phyloP scores from a whole-genome alignment of 2,329 filamentous ascomycete genomes.

The Colletotrichum sp. region DNA sequence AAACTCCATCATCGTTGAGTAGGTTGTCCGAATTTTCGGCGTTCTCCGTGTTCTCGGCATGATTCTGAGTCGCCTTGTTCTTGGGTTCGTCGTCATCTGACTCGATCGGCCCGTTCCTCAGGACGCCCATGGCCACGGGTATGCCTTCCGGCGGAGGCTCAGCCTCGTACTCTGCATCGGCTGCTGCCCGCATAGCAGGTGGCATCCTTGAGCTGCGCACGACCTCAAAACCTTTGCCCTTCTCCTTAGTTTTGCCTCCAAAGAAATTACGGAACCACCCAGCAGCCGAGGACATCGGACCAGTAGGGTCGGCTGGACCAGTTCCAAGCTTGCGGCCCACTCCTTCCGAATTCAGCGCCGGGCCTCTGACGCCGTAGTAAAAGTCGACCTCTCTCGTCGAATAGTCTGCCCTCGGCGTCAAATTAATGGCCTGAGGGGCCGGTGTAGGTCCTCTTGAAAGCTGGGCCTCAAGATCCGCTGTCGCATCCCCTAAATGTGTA shows the following conservation, averaged over 20 bases:
- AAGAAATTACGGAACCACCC: conserved; percentile 86
- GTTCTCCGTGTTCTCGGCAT: conserved; percentile 9
- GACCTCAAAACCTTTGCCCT: conserved; percentile 95
- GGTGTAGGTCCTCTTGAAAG: conserved; percentile 49
- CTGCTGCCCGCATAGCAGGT: conserved; percentile 67
- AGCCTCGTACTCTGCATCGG: conserved; percentile 58
- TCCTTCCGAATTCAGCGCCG: conserved; percentile 80
- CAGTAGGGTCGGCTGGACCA: conserved; percentile 91
- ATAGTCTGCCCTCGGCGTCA: conserved; percentile 77
- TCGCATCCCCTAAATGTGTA: conserved; percentile 36
- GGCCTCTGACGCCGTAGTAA: conserved; percentile 91
- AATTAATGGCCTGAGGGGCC: conserved; percentile 43
- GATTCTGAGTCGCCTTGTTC: conserved; percentile 28
- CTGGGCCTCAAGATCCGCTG: conserved; percentile 42
- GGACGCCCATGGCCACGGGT: conserved; percentile 65
- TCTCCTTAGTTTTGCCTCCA: conserved; percentile 88
- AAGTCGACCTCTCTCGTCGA: conserved; percentile 95
- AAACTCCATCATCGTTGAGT: conserved; percentile 50
- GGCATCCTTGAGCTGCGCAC: conserved; percentile 89
- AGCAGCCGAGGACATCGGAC: conserved; percentile 85
- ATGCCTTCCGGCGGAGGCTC: conserved; percentile 72
- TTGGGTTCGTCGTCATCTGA: conserved; percentile 60
- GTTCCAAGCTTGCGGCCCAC: conserved; percentile 88
- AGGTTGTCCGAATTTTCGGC: conserved; percentile 34
- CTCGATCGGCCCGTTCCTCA: conserved; percentile 66